Evolutionary conservation across 345 rosid species (phyloP).

Genomic region (Eucalyptus decipiens): DNA sequence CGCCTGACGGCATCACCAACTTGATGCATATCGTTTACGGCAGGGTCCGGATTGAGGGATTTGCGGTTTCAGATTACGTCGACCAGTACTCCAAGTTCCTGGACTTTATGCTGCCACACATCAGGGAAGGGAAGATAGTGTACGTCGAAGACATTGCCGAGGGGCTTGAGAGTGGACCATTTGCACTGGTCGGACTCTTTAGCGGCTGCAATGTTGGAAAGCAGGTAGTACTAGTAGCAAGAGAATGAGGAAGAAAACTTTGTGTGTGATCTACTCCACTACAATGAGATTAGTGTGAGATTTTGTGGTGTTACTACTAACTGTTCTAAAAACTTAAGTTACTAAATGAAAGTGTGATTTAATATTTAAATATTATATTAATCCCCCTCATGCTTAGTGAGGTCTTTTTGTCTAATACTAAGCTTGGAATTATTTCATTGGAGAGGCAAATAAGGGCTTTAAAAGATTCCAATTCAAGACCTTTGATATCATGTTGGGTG

Average conservation of each 20-base stretch:
- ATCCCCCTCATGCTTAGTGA: not conserved
- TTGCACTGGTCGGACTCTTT: conserved; percentile 41
- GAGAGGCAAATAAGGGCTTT: not conserved
- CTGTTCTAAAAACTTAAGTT: too few relatives aligned
- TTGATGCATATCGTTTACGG: not conserved
- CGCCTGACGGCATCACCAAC: conserved; percentile 9
- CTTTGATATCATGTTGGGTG: too few relatives aligned
- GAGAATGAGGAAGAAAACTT: not conserved
- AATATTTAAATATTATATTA: too few relatives aligned
- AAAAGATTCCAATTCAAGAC: too few relatives aligned
- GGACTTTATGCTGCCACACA: conserved; percentile 18
- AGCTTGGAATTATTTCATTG: not conserved
- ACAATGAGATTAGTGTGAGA: not conserved
- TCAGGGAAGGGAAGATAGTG: conserved; percentile 35
- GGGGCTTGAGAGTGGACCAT: conserved; percentile 44
- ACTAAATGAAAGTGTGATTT: accelerated
- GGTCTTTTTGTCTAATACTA: not conserved
- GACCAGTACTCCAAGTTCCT: conserved; percentile 22
- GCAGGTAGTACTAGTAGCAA: conserved; percentile 26
- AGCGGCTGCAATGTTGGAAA: conserved; percentile 48
- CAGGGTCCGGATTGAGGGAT: conserved; percentile 18
- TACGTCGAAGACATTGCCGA: conserved; percentile 52
- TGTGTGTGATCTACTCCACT: not conserved
- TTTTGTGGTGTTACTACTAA: not conserved
- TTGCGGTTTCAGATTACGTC: conserved; percentile 27